Evolutionary conservation across 73 alveolate genomes (phyloP).

Genomic region (Paramecium sonneborni): DNA sequence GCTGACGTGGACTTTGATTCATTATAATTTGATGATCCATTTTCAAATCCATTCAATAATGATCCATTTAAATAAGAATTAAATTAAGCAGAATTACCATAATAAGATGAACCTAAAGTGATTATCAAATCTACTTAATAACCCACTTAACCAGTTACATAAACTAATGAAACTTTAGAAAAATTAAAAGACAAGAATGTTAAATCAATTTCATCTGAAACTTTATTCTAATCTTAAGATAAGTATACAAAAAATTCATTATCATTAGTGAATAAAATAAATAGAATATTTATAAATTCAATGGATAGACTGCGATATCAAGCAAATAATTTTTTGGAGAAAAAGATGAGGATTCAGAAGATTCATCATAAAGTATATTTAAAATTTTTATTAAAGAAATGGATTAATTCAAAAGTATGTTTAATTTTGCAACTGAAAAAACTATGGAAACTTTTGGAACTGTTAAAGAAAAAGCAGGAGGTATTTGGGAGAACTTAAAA

Average conservation of each 20-base stretch:
- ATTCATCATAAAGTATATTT: conserved; percentile 9
- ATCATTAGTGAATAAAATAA: background rate
- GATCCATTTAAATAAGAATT: background rate
- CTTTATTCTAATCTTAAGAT: background rate
- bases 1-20: conserved; percentile 33
- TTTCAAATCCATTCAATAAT: background rate
- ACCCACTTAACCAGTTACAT: background rate
- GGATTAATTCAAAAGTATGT: background rate
- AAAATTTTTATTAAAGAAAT: background rate
- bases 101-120: conserved; percentile 24
- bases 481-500: background rate
- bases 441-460: conserved; percentile 17
- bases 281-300: conserved; percentile 26
- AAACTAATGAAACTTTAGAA: conserved; percentile 26
- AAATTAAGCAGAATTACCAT: background rate
- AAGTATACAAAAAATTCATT: background rate
- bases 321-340: conserved; percentile 34
- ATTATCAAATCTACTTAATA: background rate
- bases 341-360: conserved; percentile 16
- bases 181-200: conserved; percentile 45
- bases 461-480: conserved; percentile 42
- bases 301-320: conserved; percentile 35
- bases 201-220: conserved; percentile 23
- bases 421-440: conserved; percentile 33
- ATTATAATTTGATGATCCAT: conserved; percentile 37